phyloP scores from a whole-genome alignment of 2,329 filamentous ascomycete species.

The Fusarium praegraminearum region DNA sequence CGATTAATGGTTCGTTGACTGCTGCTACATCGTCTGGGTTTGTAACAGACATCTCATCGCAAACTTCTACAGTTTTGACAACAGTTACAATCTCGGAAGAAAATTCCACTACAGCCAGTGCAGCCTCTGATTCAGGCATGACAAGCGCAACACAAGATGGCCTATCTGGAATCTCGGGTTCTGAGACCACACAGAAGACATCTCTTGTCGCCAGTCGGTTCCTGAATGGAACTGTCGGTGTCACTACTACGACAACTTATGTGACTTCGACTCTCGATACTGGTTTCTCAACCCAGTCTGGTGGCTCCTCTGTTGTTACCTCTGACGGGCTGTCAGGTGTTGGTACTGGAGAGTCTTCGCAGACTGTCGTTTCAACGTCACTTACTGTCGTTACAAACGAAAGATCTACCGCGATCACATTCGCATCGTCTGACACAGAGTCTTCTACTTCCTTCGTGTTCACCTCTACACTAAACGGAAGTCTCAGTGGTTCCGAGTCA shows the following conservation, averaged over 20 bases:
- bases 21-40: not conserved
- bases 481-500: not conserved
- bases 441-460: slow-evolving; percentile 10
- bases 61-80: not conserved
- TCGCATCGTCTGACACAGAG: slow-evolving; percentile 2
- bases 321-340: slow-evolving; percentile 8
- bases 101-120: not conserved
- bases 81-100: slow-evolving; percentile 1
- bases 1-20: not conserved
- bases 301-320: not conserved
- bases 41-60: slow-evolving; percentile 16
- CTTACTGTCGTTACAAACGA: slow-evolving; percentile 6
- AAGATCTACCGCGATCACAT: not conserved
- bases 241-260: slow-evolving; percentile 25
- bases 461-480: not conserved
- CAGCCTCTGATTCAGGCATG: not conserved
- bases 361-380: not conserved
- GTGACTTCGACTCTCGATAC: slow-evolving; percentile 5
- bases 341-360: slow-evolving; percentile 3
- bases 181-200: not conserved
- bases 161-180: not conserved
- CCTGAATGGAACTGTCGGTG: not conserved
- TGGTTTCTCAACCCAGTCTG: not conserved
- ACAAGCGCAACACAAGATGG: not conserved
- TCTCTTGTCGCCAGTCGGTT: not conserved